Conservation (phyloP, 2,329 filamentous ascomycete genomes). For the Periconia digitata region DNA sequence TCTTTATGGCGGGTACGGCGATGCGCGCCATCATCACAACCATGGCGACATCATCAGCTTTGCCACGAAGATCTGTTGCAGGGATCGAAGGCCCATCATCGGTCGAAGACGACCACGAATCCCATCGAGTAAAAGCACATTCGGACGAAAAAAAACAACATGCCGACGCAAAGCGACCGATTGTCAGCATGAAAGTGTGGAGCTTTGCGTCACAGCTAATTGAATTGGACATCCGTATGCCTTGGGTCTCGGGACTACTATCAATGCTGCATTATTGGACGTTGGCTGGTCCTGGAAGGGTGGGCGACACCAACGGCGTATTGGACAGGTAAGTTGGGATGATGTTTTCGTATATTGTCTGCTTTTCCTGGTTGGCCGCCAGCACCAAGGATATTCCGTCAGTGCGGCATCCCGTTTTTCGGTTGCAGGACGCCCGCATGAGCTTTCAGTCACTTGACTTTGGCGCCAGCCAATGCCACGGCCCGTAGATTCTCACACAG, state of each 20-base stretch:
- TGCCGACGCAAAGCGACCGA: constrained; percentile 56
- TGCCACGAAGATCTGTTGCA: constrained; percentile 57
- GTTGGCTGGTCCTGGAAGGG: constrained; percentile 70
- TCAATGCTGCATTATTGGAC: constrained; percentile 75
- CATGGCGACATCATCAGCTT: constrained; percentile 67
- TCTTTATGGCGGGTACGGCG: constrained; percentile 56
- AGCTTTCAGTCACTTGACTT: constrained; percentile 63
- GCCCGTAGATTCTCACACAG: constrained; percentile 39
- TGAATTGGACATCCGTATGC: constrained; percentile 79
- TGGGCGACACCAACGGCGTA: constrained; percentile 74
- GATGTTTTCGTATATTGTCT: constrained; percentile 19
- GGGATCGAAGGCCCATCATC: constrained; percentile 31
- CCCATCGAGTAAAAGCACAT: constrained; percentile 24
- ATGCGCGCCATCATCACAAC: constrained; percentile 67
- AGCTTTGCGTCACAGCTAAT: constrained; percentile 71
- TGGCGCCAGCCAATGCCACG: constrained; percentile 45
- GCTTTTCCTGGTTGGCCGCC: constrained; percentile 37
- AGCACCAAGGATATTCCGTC: constrained; percentile 18
- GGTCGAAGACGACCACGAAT: constrained; percentile 34
- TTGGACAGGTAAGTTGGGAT: constrained; percentile 81
- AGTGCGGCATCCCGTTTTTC: constrained; percentile 25
- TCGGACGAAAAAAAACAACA: constrained; percentile 37
- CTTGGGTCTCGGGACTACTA: constrained; percentile 78
- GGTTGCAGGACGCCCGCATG: constrained; percentile 54
- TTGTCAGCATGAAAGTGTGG: constrained; percentile 78